Evolutionary conservation across 805 yeast genomes (phyloP).

Genomic region (Lipomyces spencermartinsiae): DNA sequence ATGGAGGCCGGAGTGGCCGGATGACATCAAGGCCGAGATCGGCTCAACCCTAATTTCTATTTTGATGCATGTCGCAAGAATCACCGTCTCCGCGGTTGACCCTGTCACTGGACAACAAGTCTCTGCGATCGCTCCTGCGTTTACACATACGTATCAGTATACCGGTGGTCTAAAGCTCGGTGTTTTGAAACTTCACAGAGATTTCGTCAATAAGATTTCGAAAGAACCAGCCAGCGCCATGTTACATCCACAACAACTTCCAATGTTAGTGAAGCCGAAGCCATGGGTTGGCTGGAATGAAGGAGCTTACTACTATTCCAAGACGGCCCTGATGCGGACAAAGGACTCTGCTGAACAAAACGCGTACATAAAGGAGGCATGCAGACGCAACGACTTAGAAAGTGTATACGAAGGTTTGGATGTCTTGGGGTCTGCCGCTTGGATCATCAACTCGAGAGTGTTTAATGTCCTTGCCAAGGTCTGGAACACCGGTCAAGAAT

Average conservation of each 20-base stretch:
- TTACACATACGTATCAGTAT: slow-evolving; percentile 85
- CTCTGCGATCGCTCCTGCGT: slow-evolving; percentile 84
- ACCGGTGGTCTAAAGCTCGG: slow-evolving; percentile 81
- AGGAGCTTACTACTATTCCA: slow-evolving; percentile 83
- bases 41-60: slow-evolving; percentile 82
- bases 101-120: slow-evolving; percentile 74
- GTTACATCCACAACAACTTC: slow-evolving; percentile 81
- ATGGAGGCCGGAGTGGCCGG: slow-evolving; percentile 56
- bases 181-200: slow-evolving; percentile 74
- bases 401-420: slow-evolving; percentile 80
- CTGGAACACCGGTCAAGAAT: slow-evolving; percentile 85
- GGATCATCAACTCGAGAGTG: slow-evolving; percentile 85
- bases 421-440: slow-evolving; percentile 83
- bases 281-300: slow-evolving; percentile 83
- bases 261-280: slow-evolving; percentile 90
- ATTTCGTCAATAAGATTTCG: slow-evolving; percentile 68
- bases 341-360: slow-evolving; percentile 86
- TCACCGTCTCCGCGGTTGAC: slow-evolving; percentile 78
- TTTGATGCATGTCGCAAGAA: slow-evolving; percentile 80
- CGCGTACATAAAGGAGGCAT: slow-evolving; percentile 87
- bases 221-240: slow-evolving; percentile 70
- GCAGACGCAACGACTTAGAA: slow-evolving; percentile 67
- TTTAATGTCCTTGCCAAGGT: slow-evolving; percentile 72
- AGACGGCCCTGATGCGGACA: slow-evolving; percentile 70
- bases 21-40: slow-evolving; percentile 65